phyloP scores from a whole-genome alignment of 345 rosid genomes.

The Luvunga scandens region DNA sequence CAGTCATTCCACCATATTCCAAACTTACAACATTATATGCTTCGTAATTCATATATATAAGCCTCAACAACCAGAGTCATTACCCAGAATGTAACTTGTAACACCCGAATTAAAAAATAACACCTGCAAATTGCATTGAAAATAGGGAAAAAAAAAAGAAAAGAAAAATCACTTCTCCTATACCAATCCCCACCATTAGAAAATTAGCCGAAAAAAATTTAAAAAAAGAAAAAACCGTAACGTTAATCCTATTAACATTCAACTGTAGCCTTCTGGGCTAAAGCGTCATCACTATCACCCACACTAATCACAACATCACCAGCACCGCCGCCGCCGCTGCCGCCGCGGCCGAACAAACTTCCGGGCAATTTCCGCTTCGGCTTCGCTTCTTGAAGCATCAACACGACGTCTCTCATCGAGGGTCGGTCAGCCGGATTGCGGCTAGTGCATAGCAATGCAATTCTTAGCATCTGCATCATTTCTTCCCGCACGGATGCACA shows the following conservation, averaged over 20 bases:
- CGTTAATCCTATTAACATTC: conserved; percentile 49
- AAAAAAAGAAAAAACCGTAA: conserved; percentile 19
- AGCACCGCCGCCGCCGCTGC: conserved; percentile 3
- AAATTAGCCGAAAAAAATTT: conserved; percentile 6
- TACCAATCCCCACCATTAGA: conserved; percentile 55
- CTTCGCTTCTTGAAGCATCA: conserved; percentile 89
- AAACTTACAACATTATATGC: not conserved
- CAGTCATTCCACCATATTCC: not conserved
- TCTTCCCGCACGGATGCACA: conserved; percentile 68
- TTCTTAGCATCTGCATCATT: conserved; percentile 83
- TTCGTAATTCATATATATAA: not conserved
- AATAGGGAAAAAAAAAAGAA: not conserved
- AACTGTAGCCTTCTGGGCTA: conserved; percentile 39
- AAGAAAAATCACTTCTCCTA: conserved; percentile 40
- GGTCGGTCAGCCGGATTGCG: conserved; percentile 87
- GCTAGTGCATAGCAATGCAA: conserved; percentile 81
- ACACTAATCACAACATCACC: conserved; percentile 24
- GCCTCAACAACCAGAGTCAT: conserved; percentile 3
- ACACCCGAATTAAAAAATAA: conserved; percentile 17
- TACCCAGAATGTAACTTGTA: conserved; percentile 4
- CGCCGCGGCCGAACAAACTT: conserved; percentile 17
- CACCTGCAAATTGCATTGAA: conserved; percentile 33
- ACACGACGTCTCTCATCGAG: conserved; percentile 91
- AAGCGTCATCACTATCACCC: conserved; percentile 17
- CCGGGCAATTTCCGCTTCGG: conserved; percentile 74